Evolutionary conservation across 805 yeast genomes (phyloP).

Genomic region (Starmerella bombi): DNA sequence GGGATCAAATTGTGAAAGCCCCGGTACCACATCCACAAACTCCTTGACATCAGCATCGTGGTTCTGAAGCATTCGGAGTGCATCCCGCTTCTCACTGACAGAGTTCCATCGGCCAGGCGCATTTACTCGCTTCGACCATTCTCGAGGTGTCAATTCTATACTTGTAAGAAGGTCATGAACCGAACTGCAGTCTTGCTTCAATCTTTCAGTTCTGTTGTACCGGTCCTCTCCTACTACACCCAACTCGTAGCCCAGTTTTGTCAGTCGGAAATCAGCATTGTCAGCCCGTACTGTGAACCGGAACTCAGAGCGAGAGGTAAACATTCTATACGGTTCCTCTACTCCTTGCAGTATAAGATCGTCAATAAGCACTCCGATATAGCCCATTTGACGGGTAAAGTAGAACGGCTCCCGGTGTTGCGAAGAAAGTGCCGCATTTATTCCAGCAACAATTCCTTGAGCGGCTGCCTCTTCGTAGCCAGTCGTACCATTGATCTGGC

Average conservation of each 20-base stretch:
- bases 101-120: conserved; percentile 32
- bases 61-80: conserved; percentile 26
- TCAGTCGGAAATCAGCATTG: conserved; percentile 80
- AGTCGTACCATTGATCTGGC: conserved; percentile 96
- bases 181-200: conserved; percentile 34
- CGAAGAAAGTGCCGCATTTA: conserved; percentile 68
- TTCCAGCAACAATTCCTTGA: conserved; percentile 91
- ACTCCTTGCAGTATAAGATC: conserved; percentile 93
- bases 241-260: conserved; percentile 46
- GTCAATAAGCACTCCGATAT: conserved; percentile 83
- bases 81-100: conserved; percentile 36
- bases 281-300: conserved; percentile 82
- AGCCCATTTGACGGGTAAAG: conserved; percentile 69
- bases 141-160: conserved; percentile 38
- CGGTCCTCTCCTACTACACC: conserved; percentile 59
- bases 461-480: conserved; percentile 99
- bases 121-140: conserved; percentile 46
- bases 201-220: conserved; percentile 36
- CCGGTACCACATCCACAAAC: conserved; percentile 29
- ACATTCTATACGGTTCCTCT: conserved; percentile 95
- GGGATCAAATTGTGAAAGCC: conserved; percentile 28
- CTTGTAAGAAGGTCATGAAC: conserved; percentile 36
- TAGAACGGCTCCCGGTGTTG: conserved; percentile 34
- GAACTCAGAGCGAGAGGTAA: conserved; percentile 90
- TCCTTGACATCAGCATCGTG: conserved; percentile 58